Evolutionary conservation across 495 filamentous ascomycete species (phyloP).

Genomic region (Tuber indicum): DNA sequence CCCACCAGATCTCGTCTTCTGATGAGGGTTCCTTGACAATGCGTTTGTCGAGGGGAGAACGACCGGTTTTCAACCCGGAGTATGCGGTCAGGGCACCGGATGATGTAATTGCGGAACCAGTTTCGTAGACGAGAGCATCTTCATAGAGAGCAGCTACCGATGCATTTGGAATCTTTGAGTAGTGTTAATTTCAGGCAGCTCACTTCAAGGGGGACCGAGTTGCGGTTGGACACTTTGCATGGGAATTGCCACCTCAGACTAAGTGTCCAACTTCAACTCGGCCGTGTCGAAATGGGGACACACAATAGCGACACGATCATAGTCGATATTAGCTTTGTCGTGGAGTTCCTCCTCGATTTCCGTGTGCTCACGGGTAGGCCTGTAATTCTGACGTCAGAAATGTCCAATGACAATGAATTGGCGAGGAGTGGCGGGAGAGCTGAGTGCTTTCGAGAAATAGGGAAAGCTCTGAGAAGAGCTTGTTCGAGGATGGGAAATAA

Average conservation of each 20-base stretch:
- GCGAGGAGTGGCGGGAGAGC: constrained; percentile 19
- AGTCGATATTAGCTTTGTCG: constrained; percentile 98
- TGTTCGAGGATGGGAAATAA: not conserved
- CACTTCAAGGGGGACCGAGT: constrained; percentile 1
- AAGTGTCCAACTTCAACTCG: constrained; percentile 1
- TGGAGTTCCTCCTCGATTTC: constrained; percentile 97
- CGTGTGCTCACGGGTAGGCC: constrained; percentile 79
- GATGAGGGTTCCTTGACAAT: constrained; percentile 88
- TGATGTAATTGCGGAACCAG: constrained; percentile 92
- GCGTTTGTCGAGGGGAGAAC: constrained; percentile 93
- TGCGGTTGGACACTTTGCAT: not conserved
- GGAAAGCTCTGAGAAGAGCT: constrained; percentile 4
- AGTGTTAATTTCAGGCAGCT: constrained; percentile 20
- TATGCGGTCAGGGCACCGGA: constrained; percentile 92
- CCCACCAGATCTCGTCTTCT: constrained; percentile 92
- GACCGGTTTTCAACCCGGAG: constrained; percentile 95
- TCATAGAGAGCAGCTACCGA: constrained; percentile 93
- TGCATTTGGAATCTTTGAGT: constrained; percentile 71
- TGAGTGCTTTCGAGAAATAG: not conserved
- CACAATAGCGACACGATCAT: constrained; percentile 96
- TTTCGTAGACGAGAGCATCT: constrained; percentile 98
- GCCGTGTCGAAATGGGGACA: constrained; percentile 39
- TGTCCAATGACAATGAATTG: constrained; percentile 13
- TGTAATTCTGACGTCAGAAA: constrained; percentile 44
- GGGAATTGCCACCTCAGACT: not conserved